These are phyloP conservation scores for Calonectria multiphialidica DNA, from an alignment of 2,329 filamentous ascomycete genomes.

Conservation along the genomic window DNA sequence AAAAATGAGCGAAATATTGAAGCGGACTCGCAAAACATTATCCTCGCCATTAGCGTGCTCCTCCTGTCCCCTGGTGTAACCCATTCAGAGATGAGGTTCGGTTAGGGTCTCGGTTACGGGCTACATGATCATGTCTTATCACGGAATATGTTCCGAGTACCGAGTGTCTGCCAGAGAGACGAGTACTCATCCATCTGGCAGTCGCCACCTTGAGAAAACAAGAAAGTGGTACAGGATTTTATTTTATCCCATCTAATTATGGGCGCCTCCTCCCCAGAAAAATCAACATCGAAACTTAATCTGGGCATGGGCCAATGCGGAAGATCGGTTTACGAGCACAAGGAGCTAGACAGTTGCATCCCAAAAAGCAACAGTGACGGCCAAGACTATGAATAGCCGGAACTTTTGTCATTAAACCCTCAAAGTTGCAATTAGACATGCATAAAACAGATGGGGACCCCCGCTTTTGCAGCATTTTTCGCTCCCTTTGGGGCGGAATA, in stretches of 20 bases:
- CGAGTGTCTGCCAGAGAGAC: neutral
- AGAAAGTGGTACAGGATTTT: neutral
- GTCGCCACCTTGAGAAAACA: too few relatives aligned
- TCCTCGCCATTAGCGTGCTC: neutral
- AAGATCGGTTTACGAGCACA: neutral
- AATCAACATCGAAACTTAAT: neutral
- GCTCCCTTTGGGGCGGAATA: neutral
- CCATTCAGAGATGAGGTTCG: neutral
- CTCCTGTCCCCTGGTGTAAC: neutral
- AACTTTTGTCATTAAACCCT: neutral
- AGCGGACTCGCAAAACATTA: neutral
- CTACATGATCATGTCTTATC: neutral
- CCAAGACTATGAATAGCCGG: neutral
- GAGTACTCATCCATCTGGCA: neutral
- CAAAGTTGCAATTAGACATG: neutral
- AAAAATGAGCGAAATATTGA: too few relatives aligned
- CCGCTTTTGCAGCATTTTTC: neutral
- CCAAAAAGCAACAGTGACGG: neutral
- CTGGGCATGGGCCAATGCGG: neutral
- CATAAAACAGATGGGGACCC: neutral
- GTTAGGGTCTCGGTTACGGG: neutral
- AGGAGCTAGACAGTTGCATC: neutral
- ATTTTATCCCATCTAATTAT: neutral
- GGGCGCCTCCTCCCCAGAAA: neutral
- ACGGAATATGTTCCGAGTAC: constrained; percentile 3